A percentile compares a stretch with the other conserved stretches of the same genome.
phyloP scores from a whole-genome alignment of 2,329 filamentous ascomycete species.

The Cladophialophora psammophila region DNA sequence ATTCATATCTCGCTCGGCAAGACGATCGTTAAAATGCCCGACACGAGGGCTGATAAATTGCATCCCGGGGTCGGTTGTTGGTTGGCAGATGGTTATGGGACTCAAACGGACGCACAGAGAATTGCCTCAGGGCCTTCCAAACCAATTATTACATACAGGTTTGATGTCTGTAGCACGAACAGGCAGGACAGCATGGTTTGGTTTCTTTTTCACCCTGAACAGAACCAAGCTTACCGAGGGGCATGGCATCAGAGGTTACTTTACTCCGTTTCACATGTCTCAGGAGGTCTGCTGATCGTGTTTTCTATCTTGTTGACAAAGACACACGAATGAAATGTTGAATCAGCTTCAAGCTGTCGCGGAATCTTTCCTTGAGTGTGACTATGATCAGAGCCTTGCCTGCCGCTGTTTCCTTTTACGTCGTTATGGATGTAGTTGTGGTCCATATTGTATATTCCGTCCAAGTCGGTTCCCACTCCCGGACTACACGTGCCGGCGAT shows the following conservation, averaged over 20 bases:
- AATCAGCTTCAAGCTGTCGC: not conserved
- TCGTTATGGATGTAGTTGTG: too few species aligned
- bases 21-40: not conserved
- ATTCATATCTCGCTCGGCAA: not conserved
- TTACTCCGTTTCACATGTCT: not conserved
- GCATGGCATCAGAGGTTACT: not conserved
- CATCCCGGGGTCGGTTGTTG: not conserved
- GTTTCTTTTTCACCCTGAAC: not conserved
- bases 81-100: not conserved
- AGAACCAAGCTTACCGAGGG: not conserved
- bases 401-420: not conserved
- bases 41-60: not conserved
- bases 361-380: too few species aligned
- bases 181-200: slow-evolving; percentile 9
- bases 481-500: not conserved
- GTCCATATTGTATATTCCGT: not conserved
- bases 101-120: slow-evolving; percentile 6
- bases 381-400: not conserved
- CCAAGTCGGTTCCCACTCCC: not conserved
- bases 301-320: not conserved
- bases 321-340: not conserved
- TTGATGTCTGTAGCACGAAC: slow-evolving; percentile 18
- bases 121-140: slow-evolving; percentile 22
- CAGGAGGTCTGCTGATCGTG: slow-evolving; percentile 3
- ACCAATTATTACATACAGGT: slow-evolving; percentile 21